phyloP scores from a whole-genome alignment of 257 asterid species.

The Nicotiana tomentosiformis region DNA sequence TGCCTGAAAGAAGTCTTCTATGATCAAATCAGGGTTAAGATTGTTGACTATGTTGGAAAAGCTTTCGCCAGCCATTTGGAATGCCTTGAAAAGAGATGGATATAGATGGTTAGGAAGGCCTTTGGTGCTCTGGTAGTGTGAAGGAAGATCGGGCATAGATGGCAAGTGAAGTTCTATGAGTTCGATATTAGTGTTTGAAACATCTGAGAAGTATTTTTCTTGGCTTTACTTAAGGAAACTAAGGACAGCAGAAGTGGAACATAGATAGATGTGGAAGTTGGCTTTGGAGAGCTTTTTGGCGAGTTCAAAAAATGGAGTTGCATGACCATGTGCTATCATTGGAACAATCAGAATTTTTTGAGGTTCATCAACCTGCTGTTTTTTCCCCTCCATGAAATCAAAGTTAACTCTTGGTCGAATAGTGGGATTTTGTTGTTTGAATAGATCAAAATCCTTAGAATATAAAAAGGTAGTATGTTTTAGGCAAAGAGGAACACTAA shows the following conservation, averaged over 20 bases:
- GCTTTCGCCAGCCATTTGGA: background rate
- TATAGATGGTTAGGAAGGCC: background rate
- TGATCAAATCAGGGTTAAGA: conserved; percentile 7
- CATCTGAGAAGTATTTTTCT: background rate
- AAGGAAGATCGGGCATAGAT: background rate
- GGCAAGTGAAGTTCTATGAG: conserved; percentile 10
- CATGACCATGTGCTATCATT: conserved; percentile 11
- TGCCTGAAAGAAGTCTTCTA: conserved; percentile 4
- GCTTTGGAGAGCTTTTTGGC: background rate
- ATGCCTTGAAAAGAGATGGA: background rate
- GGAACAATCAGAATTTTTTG: background rate
- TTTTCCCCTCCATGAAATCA: too few species aligned
- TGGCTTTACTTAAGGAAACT: background rate
- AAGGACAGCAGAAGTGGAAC: conserved; percentile 1
- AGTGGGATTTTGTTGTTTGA: too few species aligned
- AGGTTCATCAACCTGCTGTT: too few species aligned
- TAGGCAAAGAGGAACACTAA: too few species aligned
- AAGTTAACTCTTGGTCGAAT: too few species aligned
- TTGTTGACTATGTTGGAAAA: background rate
- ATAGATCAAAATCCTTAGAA: too few species aligned
- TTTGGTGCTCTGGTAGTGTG: background rate
- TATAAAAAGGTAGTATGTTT: too few species aligned
- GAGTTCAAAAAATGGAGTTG: conserved; percentile 7
- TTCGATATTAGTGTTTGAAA: background rate
- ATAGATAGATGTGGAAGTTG: background rate